A percentile compares a stretch with the other conserved stretches of the same genome.
Evolutionary conservation across 805 yeast species (phyloP).

Genomic region (Vanderwaltozyma tropicalis): DNA sequence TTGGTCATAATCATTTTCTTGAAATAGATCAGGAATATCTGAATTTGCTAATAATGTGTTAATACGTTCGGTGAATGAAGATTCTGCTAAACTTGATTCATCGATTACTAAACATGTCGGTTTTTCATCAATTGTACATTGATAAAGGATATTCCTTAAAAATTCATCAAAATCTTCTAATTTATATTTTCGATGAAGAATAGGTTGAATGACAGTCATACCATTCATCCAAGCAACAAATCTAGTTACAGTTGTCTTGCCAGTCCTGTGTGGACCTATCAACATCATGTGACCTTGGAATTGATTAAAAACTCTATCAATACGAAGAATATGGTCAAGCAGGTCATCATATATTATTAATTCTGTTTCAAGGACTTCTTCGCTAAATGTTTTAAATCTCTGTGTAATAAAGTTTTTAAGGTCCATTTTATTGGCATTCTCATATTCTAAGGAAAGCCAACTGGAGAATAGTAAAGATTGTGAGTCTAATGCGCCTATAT

Average conservation of each 20-base stretch:
- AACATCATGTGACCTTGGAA: constrained; percentile 85
- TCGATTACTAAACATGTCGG: constrained; percentile 64
- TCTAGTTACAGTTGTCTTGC: constrained; percentile 62
- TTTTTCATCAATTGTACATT: constrained; percentile 46
- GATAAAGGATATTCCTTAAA: constrained; percentile 42
- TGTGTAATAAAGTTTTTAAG: constrained; percentile 49
- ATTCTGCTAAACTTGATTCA: constrained; percentile 65
- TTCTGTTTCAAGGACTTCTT: constrained; percentile 58
- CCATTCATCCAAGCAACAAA: constrained; percentile 94
- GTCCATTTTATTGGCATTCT: constrained; percentile 40
- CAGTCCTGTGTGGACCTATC: constrained; percentile 75
- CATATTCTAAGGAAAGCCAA: constrained; percentile 62
- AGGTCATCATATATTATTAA: constrained; percentile 59
- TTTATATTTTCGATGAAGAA: constrained; percentile 43
- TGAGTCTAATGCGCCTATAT: constrained; percentile 27
- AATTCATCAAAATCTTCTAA: constrained; percentile 58
- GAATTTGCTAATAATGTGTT: constrained; percentile 89
- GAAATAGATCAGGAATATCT: constrained; percentile 83
- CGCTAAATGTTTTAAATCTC: constrained; percentile 59
- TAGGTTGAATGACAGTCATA: constrained; percentile 45
- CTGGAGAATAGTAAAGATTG: constrained; percentile 57
- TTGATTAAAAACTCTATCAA: constrained; percentile 74
- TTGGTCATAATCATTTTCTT: constrained; percentile 51
- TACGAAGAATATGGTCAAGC: constrained; percentile 62
- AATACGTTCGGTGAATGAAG: constrained; percentile 82